Conservation (phyloP, 2,329 filamentous ascomycete species). For the Cladosporium sp. region DNA sequence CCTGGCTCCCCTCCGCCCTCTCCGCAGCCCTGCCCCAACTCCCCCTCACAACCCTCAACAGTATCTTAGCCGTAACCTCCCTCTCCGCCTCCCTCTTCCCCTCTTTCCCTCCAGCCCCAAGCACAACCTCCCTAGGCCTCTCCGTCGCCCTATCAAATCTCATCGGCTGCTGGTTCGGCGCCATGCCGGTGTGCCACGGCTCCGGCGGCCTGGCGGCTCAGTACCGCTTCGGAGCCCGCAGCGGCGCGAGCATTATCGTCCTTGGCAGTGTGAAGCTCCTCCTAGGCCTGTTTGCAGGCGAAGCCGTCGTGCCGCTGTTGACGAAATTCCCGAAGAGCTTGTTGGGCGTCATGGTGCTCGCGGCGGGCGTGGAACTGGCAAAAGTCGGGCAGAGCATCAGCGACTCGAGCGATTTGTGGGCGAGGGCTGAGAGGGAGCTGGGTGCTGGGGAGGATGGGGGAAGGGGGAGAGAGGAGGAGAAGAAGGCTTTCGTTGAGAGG, state of each 20-base stretch:
- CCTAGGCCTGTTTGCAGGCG: constrained; percentile 70
- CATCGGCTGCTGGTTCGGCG: constrained; percentile 81
- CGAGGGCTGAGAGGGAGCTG: constrained; percentile 33
- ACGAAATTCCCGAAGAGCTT: constrained; percentile 68
- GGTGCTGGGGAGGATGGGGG: constrained; percentile 11
- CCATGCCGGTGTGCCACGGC: constrained; percentile 93
- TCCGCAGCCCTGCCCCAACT: constrained; percentile 78
- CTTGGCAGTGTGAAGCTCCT: constrained; percentile 71
- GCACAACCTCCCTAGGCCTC: constrained; percentile 70
- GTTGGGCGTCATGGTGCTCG: constrained; percentile 83
- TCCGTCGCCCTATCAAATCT: constrained; percentile 84
- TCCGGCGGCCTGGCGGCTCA: constrained; percentile 87
- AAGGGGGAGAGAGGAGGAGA: constrained; percentile 43
- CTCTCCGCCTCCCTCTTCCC: constrained; percentile 75
- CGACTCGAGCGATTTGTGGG: constrained; percentile 52
- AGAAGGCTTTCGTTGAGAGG: constrained; percentile 43
- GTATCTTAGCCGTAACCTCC: constrained; percentile 79
- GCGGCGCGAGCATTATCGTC: constrained; percentile 75
- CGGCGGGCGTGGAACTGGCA: constrained; percentile 80
- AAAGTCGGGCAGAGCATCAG: constrained; percentile 82
- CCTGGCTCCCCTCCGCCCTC: constrained; percentile 53
- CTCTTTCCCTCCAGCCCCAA: constrained; percentile 48
- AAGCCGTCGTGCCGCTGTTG: constrained; percentile 67
- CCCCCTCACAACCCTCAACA: constrained; percentile 88
- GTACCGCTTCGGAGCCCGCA: constrained; percentile 84